Conservation (phyloP, 2,329 filamentous ascomycete genomes). For the Cladobotryum protrusum region DNA sequence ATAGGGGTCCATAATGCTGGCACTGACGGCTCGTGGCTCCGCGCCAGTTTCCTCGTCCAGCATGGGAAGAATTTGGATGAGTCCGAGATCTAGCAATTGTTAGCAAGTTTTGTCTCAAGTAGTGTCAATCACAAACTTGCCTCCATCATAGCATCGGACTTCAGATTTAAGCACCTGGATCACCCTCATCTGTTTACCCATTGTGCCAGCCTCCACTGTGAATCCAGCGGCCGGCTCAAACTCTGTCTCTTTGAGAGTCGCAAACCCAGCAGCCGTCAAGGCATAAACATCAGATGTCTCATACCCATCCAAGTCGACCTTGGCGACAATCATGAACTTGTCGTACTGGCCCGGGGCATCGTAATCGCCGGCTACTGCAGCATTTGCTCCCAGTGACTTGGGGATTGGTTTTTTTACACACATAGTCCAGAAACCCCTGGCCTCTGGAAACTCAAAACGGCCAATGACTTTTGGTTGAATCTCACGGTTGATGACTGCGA, state of each 20-base stretch:
- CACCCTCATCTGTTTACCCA: slow-evolving; percentile 74
- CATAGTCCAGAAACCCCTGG: slow-evolving; percentile 76
- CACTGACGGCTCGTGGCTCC: slow-evolving; percentile 70
- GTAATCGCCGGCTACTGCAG: slow-evolving; percentile 49
- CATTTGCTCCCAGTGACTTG: slow-evolving; percentile 47
- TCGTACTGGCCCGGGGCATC: slow-evolving; percentile 60
- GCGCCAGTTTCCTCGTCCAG: slow-evolving; percentile 82
- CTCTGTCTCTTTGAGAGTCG: slow-evolving; percentile 74
- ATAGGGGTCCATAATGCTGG: slow-evolving; percentile 83
- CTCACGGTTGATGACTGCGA: slow-evolving; percentile 72
- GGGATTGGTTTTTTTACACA: slow-evolving; percentile 61
- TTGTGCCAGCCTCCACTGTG: slow-evolving; percentile 77
- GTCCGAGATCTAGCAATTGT: slow-evolving; percentile 59
- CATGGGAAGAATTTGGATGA: slow-evolving; percentile 89
- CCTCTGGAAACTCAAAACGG: slow-evolving; percentile 65
- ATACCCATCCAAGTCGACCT: slow-evolving; percentile 59
- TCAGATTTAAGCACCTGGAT: slow-evolving; percentile 85
- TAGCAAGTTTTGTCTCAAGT: not conserved
- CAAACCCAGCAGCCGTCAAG: slow-evolving; percentile 65
- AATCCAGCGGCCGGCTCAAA: slow-evolving; percentile 86
- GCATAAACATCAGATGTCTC: slow-evolving; percentile 76
- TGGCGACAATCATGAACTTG: slow-evolving; percentile 77
- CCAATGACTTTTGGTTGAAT: slow-evolving; percentile 68
- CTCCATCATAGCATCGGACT: slow-evolving; percentile 82
- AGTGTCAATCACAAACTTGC: slow-evolving; percentile 44